These are phyloP conservation scores for Tagetes patula DNA, from an alignment of 129 eudicot species.

Conservation along the genomic window DNA sequence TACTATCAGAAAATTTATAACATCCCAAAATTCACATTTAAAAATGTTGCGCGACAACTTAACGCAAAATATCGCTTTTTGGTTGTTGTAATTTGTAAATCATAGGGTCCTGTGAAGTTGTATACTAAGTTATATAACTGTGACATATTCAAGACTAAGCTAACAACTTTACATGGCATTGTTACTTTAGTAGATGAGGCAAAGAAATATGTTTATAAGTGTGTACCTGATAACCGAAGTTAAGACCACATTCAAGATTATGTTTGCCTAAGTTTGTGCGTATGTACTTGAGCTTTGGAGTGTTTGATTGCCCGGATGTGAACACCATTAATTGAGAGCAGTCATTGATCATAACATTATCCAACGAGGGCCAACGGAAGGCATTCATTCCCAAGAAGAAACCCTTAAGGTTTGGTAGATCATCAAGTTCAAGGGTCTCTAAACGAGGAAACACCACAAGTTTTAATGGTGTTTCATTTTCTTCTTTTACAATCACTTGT, in stretches of 20 bases:
- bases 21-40: no score
- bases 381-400: background rate
- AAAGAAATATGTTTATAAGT: background rate
- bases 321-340: background rate
- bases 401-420: conserved; percentile 3
- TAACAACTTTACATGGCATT: background rate
- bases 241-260: conserved; percentile 9
- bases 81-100: no score
- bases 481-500: background rate
- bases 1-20: no score
- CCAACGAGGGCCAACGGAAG: background rate
- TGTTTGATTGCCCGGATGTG: background rate
- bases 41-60: no score
- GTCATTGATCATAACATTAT: background rate
- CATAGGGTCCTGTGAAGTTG: no score
- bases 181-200: background rate
- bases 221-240: background rate
- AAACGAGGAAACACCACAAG: conserved; percentile 6
- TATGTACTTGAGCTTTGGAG: conserved; percentile 13
- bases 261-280: conserved; percentile 8
- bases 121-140: no score
- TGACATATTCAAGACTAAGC: no score
- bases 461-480: background rate
- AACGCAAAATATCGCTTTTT: no score
- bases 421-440: conserved; percentile 1